Evolutionary conservation across 495 filamentous ascomycete species (phyloP), one percentile per base, ranked within the genome.

Genomic region (Chaetomium fimeti): DNA sequence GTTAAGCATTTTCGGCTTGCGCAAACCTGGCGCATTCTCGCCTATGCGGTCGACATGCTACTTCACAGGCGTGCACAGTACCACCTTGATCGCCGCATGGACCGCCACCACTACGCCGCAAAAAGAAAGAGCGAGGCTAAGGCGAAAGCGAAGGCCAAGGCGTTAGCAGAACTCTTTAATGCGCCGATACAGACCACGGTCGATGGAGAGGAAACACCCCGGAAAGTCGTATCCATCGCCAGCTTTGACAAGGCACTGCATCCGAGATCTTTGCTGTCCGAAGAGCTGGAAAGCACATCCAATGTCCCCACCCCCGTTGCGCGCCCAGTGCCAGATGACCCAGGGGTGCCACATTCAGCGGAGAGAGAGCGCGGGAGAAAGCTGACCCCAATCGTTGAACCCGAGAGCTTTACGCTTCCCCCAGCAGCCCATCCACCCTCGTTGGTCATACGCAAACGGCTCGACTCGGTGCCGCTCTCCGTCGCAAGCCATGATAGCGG

Each of bases 301-400:
- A 91, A 89, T 63, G 84, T 91, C 70, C 83, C 88, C 15, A 96
- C 91, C 0, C 91, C 91, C 1, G 78, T 93, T 48, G 91, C 86
- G 6, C 83, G 85, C 27, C 90, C 91, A 6, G 75, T 89, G 43
- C 78, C 82, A 4, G 85, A 86, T 58, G 43, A 74, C 20, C 36
- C 75, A 27, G 32, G 8, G 5, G 32, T 36, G 1, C 63, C 29
- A 43, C 13, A 49, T 58, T 27, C 71, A 54, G 67, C 76, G 20
- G 73, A 73, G 8, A 71, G 61, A 18, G 66, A 63, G 0, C 63
- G 74, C 1, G 69, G 65, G 4, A 77, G 73, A 57, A 73, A 65
- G 49, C 71, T 81, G 15, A 75, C 77, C 6, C 75, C 77, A 8
- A 76, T 80, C 24, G 53, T 74, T 15, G 79, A 81, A 60, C 70